These are phyloP conservation scores for Verbascum thapsus DNA, from an alignment of 257 asterid species.

Conservation along the genomic window DNA sequence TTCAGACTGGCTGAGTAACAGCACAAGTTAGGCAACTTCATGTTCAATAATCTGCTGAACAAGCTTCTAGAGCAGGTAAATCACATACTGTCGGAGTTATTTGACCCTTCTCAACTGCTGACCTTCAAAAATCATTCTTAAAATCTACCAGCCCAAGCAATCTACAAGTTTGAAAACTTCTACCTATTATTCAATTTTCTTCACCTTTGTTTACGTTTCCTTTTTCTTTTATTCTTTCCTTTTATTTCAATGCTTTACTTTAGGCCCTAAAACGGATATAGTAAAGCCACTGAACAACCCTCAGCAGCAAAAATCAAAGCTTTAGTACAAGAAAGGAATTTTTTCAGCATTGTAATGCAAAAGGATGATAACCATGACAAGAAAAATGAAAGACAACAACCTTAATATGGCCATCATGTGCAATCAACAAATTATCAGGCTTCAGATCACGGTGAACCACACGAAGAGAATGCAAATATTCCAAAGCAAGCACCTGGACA, in stretches of 20 bases:
- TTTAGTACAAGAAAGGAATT: conserved; percentile 11
- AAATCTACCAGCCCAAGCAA: conserved; percentile 11
- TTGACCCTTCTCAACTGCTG: conserved; percentile 6
- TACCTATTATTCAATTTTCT: neutral
- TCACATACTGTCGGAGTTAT: neutral
- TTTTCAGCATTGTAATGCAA: conserved; percentile 1
- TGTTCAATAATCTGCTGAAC: conserved; percentile 11
- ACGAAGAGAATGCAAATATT: conserved; percentile 85
- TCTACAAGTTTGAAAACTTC: conserved; percentile 20
- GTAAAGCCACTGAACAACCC: conserved; percentile 20
- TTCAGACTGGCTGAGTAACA: neutral
- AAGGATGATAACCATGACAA: conserved; percentile 11
- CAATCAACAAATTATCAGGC: conserved; percentile 98
- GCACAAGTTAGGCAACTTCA: conserved; percentile 1
- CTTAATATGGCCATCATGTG: conserved; percentile 99
- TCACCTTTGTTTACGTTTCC: too few species aligned
- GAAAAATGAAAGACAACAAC: conserved; percentile 37
- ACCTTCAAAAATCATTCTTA: conserved; percentile 1
- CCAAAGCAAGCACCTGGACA: conserved; percentile 97
- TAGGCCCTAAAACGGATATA: conserved; percentile 5
- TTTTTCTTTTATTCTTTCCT: neutral
- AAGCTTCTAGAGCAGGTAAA: neutral
- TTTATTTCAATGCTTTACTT: conserved; percentile 5
- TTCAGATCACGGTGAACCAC: conserved; percentile 99
- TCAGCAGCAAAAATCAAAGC: conserved; percentile 19